Evolutionary conservation across 345 rosid species (phyloP).

Genomic region (Pugionium dolabratum): DNA sequence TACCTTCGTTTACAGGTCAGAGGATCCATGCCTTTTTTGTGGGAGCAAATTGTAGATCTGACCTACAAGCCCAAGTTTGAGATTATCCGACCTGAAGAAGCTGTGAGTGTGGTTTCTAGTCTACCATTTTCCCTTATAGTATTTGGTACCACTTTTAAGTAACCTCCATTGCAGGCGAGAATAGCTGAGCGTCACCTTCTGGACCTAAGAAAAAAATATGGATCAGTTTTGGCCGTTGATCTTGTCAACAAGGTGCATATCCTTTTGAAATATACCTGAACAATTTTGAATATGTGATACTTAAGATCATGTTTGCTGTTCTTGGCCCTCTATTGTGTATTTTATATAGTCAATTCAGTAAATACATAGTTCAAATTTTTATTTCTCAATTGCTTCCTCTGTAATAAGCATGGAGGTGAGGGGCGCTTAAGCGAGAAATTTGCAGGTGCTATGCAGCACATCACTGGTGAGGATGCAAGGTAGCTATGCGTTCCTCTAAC

Average conservation of each 20-base stretch:
- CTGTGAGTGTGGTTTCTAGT: conserved; percentile 57
- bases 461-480: conserved; percentile 78
- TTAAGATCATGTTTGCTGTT: background rate
- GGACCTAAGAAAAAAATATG: conserved; percentile 92
- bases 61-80: conserved; percentile 95
- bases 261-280: conserved; percentile 8
- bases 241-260: conserved; percentile 80
- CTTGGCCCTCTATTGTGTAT: background rate
- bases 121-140: conserved; percentile 10
- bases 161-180: conserved; percentile 57
- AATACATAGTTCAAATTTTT: background rate
- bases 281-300: background rate
- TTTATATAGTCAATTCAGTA: too few relatives aligned
- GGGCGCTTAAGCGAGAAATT: conserved; percentile 79
- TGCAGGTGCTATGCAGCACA: conserved; percentile 63
- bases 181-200: conserved; percentile 86
- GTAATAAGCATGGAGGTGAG: conserved; percentile 87
- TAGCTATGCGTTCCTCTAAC: conserved; percentile 41
- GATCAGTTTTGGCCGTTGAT: conserved; percentile 73
- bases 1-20: conserved; percentile 54
- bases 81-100: conserved; percentile 81
- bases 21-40: conserved; percentile 89
- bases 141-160: conserved; percentile 3
- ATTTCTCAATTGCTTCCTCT: conserved; percentile 30
- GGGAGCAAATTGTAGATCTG: conserved; percentile 98